These are phyloP conservation scores for Saccharum officinarum DNA, from an alignment of 176 grass and related monocot genomes.

Conservation along the genomic window DNA sequence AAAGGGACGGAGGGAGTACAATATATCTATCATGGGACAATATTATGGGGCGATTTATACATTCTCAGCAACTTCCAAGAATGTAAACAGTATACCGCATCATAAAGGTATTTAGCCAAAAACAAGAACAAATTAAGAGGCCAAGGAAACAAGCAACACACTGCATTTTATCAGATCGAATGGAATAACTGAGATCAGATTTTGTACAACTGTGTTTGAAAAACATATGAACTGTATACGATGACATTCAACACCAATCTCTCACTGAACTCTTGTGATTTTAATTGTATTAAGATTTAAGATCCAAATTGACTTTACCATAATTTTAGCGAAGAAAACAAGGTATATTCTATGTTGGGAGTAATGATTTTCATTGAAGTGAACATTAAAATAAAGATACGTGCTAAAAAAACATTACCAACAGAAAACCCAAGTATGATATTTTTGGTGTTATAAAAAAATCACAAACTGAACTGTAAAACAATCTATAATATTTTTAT, in stretches of 20 bases:
- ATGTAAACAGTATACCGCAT: constrained; percentile 15
- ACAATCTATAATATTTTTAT: not conserved
- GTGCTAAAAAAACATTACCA: not conserved
- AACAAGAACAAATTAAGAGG: not conserved
- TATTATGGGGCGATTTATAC: not conserved
- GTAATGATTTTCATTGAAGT: not conserved
- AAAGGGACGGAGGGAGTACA: too few species aligned
- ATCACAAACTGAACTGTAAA: not conserved
- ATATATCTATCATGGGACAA: not conserved
- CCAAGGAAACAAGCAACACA: constrained; percentile 7
- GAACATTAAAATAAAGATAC: not conserved
- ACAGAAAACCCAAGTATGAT: not conserved
- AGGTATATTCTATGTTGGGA: not conserved
- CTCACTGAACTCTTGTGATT: not conserved
- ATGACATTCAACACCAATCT: not conserved
- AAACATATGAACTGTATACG: constrained; percentile 15
- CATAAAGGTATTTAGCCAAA: constrained; percentile 17
- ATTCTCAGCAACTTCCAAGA: not conserved
- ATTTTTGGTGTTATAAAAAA: not conserved
- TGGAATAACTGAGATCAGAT: constrained; percentile 24
- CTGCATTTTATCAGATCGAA: not conserved
- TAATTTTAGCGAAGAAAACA: not conserved
- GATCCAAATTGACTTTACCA: not conserved
- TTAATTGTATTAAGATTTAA: constrained; percentile 7
- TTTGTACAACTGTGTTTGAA: constrained; percentile 3